These are phyloP conservation scores for Leucocoprinus leucothites DNA, from an alignment of 768 basidiomycete genomes.

Conservation along the genomic window DNA sequence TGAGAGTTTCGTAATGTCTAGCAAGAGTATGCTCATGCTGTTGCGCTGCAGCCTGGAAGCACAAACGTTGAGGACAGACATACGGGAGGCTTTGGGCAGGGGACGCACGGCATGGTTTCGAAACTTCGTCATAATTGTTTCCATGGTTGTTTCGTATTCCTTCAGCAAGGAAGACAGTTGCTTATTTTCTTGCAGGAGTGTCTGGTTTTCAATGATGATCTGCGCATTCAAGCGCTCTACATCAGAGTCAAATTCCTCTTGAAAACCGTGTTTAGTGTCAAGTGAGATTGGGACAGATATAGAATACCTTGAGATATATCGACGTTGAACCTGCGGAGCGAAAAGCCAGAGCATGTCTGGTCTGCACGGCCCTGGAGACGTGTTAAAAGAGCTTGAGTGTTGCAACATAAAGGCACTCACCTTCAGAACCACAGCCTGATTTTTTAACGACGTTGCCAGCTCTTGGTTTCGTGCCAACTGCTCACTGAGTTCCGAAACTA, in stretches of 20 bases:
- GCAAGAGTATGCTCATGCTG: slow-evolving; percentile 85
- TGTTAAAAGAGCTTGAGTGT: slow-evolving; percentile 8
- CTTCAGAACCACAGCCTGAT: slow-evolving; percentile 71
- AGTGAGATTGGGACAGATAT: slow-evolving; percentile 12
- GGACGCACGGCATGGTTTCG: slow-evolving; percentile 80
- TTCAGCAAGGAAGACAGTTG: slow-evolving; percentile 85
- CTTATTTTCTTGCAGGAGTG: slow-evolving; percentile 90
- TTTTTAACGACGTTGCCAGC: slow-evolving; percentile 62
- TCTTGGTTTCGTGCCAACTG: slow-evolving; percentile 83
- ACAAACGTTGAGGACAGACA: slow-evolving; percentile 7
- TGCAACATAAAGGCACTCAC: slow-evolving; percentile 34
- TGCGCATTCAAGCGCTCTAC: slow-evolving; percentile 88
- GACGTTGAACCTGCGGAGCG: slow-evolving; percentile 79
- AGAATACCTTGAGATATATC: slow-evolving; percentile 79
- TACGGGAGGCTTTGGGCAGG: neutral
- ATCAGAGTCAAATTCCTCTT: slow-evolving; percentile 92
- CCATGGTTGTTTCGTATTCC: slow-evolving; percentile 93
- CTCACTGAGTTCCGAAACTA: slow-evolving; percentile 79
- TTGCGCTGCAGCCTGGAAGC: slow-evolving; percentile 77
- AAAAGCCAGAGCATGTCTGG: slow-evolving; percentile 69
- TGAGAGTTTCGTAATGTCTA: slow-evolving; percentile 85
- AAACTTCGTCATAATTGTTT: slow-evolving; percentile 96
- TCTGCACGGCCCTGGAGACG: slow-evolving; percentile 65
- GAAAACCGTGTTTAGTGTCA: slow-evolving; percentile 35
- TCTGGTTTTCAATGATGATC: slow-evolving; percentile 91